Conservation (phyloP, 257 asterid genomes). For the Nicotiana sylvestris region DNA sequence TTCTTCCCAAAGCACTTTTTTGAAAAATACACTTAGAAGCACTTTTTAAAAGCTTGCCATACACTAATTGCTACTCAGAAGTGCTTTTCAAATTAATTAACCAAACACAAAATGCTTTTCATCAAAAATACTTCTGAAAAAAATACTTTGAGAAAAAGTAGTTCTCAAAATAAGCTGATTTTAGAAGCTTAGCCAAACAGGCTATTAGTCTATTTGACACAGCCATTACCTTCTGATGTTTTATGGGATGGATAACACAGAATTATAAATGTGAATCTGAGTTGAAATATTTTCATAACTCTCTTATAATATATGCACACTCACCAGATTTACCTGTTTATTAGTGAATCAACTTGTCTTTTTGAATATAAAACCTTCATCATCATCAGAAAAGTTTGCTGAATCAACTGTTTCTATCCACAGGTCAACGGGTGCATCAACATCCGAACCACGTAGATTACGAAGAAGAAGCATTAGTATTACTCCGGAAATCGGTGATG, state of each 20-base stretch:
- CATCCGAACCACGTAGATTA: slow-evolving; percentile 69
- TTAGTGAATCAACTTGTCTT: not conserved
- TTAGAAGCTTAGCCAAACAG: no score
- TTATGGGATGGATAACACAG: not conserved
- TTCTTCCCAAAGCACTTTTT: no score
- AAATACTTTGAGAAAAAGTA: no score
- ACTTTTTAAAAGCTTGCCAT: no score
- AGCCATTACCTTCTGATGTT: not conserved
- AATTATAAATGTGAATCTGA: not conserved
- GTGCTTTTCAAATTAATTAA: no score
- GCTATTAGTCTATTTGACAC: not conserved
- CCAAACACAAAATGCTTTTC: no score
- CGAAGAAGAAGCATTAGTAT: slow-evolving; percentile 96
- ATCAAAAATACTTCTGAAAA: no score
- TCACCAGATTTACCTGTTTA: not conserved
- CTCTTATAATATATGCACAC: not conserved
- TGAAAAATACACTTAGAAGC: no score
- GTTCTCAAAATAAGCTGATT: no score
- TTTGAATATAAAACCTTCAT: slow-evolving; percentile 11
- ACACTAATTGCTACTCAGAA: no score
- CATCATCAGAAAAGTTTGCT: not conserved
- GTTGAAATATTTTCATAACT: not conserved
- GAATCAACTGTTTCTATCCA: slow-evolving; percentile 15
- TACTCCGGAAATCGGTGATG: slow-evolving; percentile 98
- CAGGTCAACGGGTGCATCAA: slow-evolving; percentile 91